Evolutionary conservation across 2,329 filamentous ascomycete species (phyloP), one percentile per base, ranked within the genome.

Genomic region (Colletotrichum sp.): DNA sequence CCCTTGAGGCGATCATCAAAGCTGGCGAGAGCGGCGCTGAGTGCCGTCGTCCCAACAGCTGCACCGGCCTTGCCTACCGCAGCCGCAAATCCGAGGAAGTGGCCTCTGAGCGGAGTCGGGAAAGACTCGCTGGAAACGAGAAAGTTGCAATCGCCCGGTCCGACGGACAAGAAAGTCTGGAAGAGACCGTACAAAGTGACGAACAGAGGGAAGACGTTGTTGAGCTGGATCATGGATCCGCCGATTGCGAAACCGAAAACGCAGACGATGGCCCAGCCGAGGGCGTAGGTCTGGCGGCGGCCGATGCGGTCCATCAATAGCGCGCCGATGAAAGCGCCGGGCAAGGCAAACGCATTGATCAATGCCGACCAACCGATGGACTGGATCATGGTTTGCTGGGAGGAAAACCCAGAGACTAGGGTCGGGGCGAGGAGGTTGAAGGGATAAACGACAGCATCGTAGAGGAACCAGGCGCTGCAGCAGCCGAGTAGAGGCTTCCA

Each of bases 401-500:
- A 52, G 6, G 78, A 77, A 49, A 82, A 81, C 1, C 78, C 79
- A 4, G 77, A 60, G 16, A 80, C 79, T 0, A 81, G 73, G 5
- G 79, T 79, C 0, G 78, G 76, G 2, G 78, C 77, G 12, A 81
- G 75, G 3, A 81, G 49, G 68, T 80, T 78, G 67, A 78, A 79
- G 6, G 75, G 78, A 13, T 78, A 78, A 44, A 76, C 75, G 4
- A 81, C 80, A 52, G 79, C 79, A 73, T 81, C 81, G 78, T 83
- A 83, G 39, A 77, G 72, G 5, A 76, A 77, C 72, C 76, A 73
- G 18, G 74, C 89, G 21, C 87, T 83, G 62, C 86, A 89, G 24
- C 89, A 89, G 10, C 90, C 89, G 21, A 89, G 82, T 12, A 92
- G 82, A 3, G 87, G 83, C 78, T 86, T 88, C 90, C 90, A 81